Percentiles rank a stretch among this genome's conserved stretches.
Conservation (phyloP, 805 yeast species). For the Candida mattraensis region DNA sequence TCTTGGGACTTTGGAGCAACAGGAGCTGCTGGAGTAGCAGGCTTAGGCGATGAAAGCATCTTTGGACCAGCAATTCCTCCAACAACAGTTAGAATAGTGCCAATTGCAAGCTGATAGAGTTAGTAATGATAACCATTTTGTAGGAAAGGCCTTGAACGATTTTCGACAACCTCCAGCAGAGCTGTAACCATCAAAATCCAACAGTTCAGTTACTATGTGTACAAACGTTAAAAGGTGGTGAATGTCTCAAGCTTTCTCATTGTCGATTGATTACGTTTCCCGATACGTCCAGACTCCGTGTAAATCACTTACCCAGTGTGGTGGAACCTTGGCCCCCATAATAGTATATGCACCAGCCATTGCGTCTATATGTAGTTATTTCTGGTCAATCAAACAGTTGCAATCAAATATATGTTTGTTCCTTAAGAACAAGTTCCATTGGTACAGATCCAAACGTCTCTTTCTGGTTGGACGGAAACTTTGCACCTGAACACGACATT, state of each 20-base stretch:
- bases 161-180: no score
- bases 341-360: slow-evolving; percentile 87
- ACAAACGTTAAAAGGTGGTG: no score
- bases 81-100: slow-evolving; percentile 69
- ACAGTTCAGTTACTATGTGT: no score
- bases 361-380: slow-evolving; percentile 9
- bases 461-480: slow-evolving; percentile 1
- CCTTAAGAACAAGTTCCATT: no score
- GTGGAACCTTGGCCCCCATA: slow-evolving; percentile 78
- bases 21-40: slow-evolving; percentile 52
- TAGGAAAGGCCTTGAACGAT: no score
- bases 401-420: no score
- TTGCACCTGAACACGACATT: neutral
- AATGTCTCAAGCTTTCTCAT: no score
- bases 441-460: no score
- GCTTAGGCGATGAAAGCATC: slow-evolving; percentile 20
- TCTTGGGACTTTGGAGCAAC: slow-evolving; percentile 46
- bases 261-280: no score
- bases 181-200: no score
- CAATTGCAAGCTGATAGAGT: slow-evolving; percentile 65
- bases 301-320: slow-evolving; percentile 60
- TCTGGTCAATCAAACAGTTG: neutral
- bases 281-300: no score
- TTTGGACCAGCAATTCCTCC: slow-evolving; percentile 61
- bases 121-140: slow-evolving; percentile 5